Percentiles rank a stretch among this genome's conserved stretches.
Evolutionary conservation across 495 filamentous ascomycete species (phyloP).

Genomic region (Penicillium mononematosum): DNA sequence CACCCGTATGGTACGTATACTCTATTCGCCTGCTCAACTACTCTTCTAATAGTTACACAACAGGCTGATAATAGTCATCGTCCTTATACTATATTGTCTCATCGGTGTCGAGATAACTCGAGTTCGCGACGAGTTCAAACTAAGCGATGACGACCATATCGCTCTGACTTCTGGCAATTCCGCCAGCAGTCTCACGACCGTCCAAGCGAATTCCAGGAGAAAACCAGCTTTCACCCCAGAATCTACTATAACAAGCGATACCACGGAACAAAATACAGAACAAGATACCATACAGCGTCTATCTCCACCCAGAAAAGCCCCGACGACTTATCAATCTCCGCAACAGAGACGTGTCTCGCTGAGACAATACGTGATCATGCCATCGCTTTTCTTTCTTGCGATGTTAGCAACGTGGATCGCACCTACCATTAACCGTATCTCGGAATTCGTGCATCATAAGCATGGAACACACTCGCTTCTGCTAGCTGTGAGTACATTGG

Average conservation of each 20-base stretch:
- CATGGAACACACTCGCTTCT: conserved; percentile 38
- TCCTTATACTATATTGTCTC: conserved; percentile 40
- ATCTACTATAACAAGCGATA: conserved; percentile 13
- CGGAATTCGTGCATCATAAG: conserved; percentile 35
- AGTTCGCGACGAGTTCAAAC: conserved; percentile 36
- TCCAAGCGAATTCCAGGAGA: conserved; percentile 10
- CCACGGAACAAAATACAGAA: conserved; percentile 3
- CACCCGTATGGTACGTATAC: conserved; percentile 41
- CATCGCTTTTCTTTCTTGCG: conserved; percentile 47
- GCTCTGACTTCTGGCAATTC: conserved; percentile 20
- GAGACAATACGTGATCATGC: conserved; percentile 49
- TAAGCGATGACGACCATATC: conserved; percentile 35
- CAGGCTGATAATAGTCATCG: conserved; percentile 40
- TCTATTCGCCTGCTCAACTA: background rate
- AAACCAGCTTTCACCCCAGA: conserved; percentile 3
- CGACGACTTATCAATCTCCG: conserved; percentile 5
- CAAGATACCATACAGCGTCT: conserved; percentile 4
- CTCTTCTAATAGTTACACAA: background rate
- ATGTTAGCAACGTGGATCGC: conserved; percentile 47
- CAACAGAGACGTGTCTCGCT: conserved; percentile 40
- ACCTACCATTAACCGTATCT: conserved; percentile 41
- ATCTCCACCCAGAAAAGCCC: background rate
- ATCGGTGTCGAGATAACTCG: conserved; percentile 44
- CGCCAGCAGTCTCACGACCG: conserved; percentile 15
- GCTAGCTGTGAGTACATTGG: conserved; percentile 38